These are phyloP conservation scores for Aphanoascus verrucosus DNA, from an alignment of 2,329 filamentous ascomycete genomes.

Conservation along the genomic window DNA sequence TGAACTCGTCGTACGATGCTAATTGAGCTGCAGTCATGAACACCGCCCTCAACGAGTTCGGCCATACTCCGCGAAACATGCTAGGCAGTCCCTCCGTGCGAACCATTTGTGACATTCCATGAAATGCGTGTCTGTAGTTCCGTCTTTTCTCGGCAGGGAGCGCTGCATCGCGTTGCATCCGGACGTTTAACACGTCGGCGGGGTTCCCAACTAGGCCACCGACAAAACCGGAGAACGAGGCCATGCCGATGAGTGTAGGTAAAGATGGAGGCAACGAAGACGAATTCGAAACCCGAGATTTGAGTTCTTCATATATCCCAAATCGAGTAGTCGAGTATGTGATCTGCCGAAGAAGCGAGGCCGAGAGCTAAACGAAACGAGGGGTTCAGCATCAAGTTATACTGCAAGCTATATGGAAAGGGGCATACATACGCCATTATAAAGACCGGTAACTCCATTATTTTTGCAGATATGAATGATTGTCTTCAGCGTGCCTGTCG, in stretches of 20 bases:
- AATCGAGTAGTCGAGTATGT: constrained; percentile 97
- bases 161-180: constrained; percentile 89
- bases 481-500: constrained; percentile 74
- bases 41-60: constrained; percentile 52
- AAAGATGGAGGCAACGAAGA: constrained; percentile 52
- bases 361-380: constrained; percentile 53
- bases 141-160: constrained; percentile 62
- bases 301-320: constrained; percentile 90
- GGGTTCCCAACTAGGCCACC: constrained; percentile 88
- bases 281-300: constrained; percentile 52
- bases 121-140: constrained; percentile 80
- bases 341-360: constrained; percentile 81
- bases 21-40: constrained; percentile 57
- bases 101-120: constrained; percentile 80
- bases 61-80: constrained; percentile 66
- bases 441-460: constrained; percentile 70
- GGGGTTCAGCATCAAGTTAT: background rate
- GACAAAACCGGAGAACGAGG: constrained; percentile 70
- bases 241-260: constrained; percentile 68
- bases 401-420: too few relatives aligned
- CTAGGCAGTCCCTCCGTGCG: constrained; percentile 65
- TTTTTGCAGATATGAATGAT: constrained; percentile 68
- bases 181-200: constrained; percentile 91
- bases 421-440: constrained; percentile 56
- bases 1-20: constrained; percentile 55